Evolutionary conservation across 352 stramenopile genomes (phyloP), one percentile per base, ranked within the genome.

Genomic region (Globisporangium perplexum): DNA sequence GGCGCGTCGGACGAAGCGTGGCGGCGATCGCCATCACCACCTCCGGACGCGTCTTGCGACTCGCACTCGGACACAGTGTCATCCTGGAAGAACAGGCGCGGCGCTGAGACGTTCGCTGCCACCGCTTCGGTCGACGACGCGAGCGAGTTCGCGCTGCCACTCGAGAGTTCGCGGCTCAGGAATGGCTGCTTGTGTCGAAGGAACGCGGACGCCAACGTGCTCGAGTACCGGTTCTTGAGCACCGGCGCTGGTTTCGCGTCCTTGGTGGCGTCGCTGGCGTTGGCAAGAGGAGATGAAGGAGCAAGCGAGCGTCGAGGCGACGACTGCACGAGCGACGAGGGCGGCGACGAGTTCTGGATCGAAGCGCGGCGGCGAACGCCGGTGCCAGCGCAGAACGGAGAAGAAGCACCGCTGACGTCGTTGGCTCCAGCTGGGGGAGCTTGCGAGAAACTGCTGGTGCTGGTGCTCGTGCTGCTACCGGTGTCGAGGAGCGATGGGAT

Each of bases 121-220:
- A 5, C 3, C 3, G 28, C 20, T 12, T 10, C 28, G 18, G 28
- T 5, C 4, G 6, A 10, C 22, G 47, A 4, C 6, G 23, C 7
- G 2, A 17, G 20, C 31, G 23, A 14, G 1, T 15, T 24, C 3
- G 43, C 33, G 26, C 38, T n/a, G 14, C 7, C 36, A 15, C 35
- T 47, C 7, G 28, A 8, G 39, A 42, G 28, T 7, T 50, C 41
- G 18, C 11, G 22, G 31, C 17, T n/a, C n/a, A 62, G n/a, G 43
- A 44, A 62, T n/a, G 48, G 49, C 18, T 62, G 55, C 49, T 62
- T 62, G 55, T 48, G 55, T 18, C 48, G 48, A 11, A 62, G 42
- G 20, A 57, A 62, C 7, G 55, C 55, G 0, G 55, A 62, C 24
- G 48, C 33, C 51, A 57, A 36, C 26, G n/a, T 22, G 59, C 15